Base-by-base conservation (phyloP, 2,329 filamentous ascomycete genomes). In the Colletotrichum caudatum region DNA sequence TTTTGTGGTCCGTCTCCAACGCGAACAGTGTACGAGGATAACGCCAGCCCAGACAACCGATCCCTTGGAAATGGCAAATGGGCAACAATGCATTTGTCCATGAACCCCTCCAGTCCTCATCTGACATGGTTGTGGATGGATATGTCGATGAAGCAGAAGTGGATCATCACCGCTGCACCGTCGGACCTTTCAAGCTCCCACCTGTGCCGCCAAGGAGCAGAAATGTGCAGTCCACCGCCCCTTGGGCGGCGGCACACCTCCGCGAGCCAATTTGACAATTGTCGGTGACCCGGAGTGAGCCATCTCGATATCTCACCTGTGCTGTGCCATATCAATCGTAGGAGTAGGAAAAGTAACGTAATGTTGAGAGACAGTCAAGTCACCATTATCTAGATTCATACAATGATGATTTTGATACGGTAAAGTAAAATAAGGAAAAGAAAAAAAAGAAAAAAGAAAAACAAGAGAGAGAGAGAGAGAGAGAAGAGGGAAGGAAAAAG, bases 171-270 rank as follows among this genome's bases (percentile, higher is more conserved):
- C 44, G 41, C 41, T 44, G n/a, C 29, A 37, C 50, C 50, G 50
- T 67, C 57, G 57, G 37, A 35, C 26, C 9, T 57, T 26, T 39
- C 53, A 26, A 62, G 37, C 39, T 46, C 29, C 50, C 58, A 61
- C 35, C 35, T 56, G 64, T 41, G 46, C 53, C 59, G 69, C 69
- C 64, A 59, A 71, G 64, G 59, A 71, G 69, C 12, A 58, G 53
- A 69, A 60, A 46, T 23, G 20, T 23, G 35, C 39, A n/a, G 14
- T 12, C 35, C 35, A 58, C 56, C 56, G 56, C 39, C n/a, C n/a
- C n/a, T 58, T 58, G 20, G 14, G 12, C 14, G 14, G 11, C 11
- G 35, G n/a, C n/a, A 18, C n/a, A 18, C 7, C 18, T 12, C 9
- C 39, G 23, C 26, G 18, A 60, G 53, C 69, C 58, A 71, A 63